phyloP scores from a whole-genome alignment of 805 yeast genomes.

The Metschnikowia cubensis region DNA sequence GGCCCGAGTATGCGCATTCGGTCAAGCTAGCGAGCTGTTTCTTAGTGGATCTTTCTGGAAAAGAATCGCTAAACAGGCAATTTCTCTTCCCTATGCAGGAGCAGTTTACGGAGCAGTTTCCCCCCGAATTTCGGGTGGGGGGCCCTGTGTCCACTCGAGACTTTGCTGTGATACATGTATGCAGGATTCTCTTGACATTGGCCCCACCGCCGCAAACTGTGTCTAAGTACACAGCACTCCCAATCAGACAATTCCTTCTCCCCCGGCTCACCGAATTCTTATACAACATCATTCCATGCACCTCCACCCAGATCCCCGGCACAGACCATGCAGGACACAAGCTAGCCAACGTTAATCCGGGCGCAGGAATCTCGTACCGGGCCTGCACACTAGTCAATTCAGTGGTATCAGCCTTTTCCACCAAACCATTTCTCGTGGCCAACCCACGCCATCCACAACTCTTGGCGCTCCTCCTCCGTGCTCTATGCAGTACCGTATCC shows the following conservation, averaged over 20 bases:
- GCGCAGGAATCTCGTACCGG: slow-evolving; percentile 47
- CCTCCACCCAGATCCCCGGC: slow-evolving; percentile 14
- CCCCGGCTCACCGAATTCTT: slow-evolving; percentile 55
- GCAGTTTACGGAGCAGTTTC: slow-evolving; percentile 47
- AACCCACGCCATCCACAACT: slow-evolving; percentile 48
- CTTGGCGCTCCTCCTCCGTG: slow-evolving; percentile 54
- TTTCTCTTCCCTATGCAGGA: slow-evolving; percentile 45
- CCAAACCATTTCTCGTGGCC: slow-evolving; percentile 32
- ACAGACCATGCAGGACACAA: slow-evolving; percentile 21
- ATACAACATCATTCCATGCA: slow-evolving; percentile 53
- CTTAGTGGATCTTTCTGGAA: slow-evolving; percentile 47
- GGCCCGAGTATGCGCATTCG: slow-evolving; percentile 35
- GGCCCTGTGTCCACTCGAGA: slow-evolving; percentile 57
- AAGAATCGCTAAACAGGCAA: slow-evolving; percentile 32
- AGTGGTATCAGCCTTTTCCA: slow-evolving; percentile 36
- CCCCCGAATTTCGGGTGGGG: slow-evolving; percentile 46
- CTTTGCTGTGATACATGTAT: slow-evolving; percentile 52
- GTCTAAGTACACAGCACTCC: slow-evolving; percentile 9
- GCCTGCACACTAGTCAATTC: slow-evolving; percentile 47
- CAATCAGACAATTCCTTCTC: slow-evolving; percentile 23
- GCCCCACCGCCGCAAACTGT: slow-evolving; percentile 20
- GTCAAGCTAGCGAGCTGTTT: slow-evolving; percentile 52
- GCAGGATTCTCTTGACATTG: slow-evolving; percentile 21
- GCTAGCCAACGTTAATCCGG: slow-evolving; percentile 30
- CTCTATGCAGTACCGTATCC: slow-evolving; percentile 50